phyloP scores from a whole-genome alignment of 257 asterid genomes.

The Nemophila menziesii region DNA sequence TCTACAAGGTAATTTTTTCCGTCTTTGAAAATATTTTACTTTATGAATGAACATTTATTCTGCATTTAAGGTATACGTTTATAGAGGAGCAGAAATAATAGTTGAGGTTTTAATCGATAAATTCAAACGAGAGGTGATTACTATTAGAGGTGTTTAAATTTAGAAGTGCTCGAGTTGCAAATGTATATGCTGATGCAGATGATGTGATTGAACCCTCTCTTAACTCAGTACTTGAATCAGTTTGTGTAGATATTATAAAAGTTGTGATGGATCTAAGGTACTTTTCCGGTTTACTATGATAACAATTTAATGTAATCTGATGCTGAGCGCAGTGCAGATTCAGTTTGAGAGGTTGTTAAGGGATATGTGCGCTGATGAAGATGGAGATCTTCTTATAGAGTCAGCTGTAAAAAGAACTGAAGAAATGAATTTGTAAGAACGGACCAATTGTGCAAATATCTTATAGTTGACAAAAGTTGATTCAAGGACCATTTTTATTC shows the following conservation, averaged over 20 bases:
- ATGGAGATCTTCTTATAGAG: constrained; percentile 96
- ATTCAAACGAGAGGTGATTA: constrained; percentile 65
- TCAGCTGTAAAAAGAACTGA: constrained; percentile 79
- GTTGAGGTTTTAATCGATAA: constrained; percentile 79
- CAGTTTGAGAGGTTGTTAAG: constrained; percentile 88
- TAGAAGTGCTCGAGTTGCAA: constrained; percentile 62
- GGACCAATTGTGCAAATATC: too few relatives aligned
- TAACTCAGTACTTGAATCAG: too few relatives aligned
- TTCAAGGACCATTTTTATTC: too few relatives aligned
- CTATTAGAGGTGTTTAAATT: constrained; percentile 77
- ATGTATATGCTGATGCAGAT: constrained; percentile 77
- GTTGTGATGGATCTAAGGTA: too few relatives aligned
- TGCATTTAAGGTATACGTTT: constrained; percentile 65
- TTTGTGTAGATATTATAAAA: too few relatives aligned
- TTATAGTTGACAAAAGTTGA: too few relatives aligned
- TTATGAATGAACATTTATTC: background rate
- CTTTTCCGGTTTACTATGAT: too few relatives aligned
- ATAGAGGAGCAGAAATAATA: constrained; percentile 83
- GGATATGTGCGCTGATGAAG: constrained; percentile 95
- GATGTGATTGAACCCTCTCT: constrained; percentile 67
- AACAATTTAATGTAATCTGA: too few relatives aligned
- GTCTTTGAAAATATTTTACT: too few relatives aligned
- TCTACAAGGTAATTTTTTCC: constrained; percentile 52
- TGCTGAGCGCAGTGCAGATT: constrained; percentile 99
- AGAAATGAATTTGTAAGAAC: too few relatives aligned